phyloP scores from a whole-genome alignment of 2,329 filamentous ascomycete species.

The Davidsoniella australis region DNA sequence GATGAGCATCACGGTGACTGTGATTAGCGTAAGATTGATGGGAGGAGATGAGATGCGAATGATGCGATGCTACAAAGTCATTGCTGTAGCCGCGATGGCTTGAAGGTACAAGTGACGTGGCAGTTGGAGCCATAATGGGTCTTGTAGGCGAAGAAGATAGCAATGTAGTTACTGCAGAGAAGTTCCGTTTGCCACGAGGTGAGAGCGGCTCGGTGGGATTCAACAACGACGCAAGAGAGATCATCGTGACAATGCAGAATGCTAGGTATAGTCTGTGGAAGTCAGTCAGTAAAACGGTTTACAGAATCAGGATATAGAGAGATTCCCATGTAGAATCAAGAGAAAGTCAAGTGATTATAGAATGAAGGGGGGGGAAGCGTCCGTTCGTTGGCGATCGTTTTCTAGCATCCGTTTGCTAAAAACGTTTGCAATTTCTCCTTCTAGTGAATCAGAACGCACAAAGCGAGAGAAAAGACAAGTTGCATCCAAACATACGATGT shows the following conservation, averaged over 20 bases:
- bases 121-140: neutral
- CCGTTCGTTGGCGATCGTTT: neutral
- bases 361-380: neutral
- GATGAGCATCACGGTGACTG: no score
- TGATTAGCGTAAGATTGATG: neutral
- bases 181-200: conserved; percentile 15
- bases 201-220: conserved; percentile 38
- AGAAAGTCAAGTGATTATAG: neutral
- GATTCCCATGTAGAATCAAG: no score
- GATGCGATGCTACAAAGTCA: neutral
- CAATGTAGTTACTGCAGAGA: neutral
- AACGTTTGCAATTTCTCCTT: no score
- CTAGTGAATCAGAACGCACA: no score
- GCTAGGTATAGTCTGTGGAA: no score
- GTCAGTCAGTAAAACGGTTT: no score
- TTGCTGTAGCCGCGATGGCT: no score
- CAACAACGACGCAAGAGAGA: conserved; percentile 48
- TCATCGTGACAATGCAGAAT: conserved; percentile 26
- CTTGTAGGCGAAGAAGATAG: neutral
- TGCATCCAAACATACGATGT: no score
- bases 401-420: neutral
- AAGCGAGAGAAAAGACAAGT: no score
- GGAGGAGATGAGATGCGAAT: neutral
- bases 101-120: neutral
- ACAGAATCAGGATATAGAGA: no score